Conservation (phyloP, 768 basidiomycete species). For the Hemileccinum rubropunctum region DNA sequence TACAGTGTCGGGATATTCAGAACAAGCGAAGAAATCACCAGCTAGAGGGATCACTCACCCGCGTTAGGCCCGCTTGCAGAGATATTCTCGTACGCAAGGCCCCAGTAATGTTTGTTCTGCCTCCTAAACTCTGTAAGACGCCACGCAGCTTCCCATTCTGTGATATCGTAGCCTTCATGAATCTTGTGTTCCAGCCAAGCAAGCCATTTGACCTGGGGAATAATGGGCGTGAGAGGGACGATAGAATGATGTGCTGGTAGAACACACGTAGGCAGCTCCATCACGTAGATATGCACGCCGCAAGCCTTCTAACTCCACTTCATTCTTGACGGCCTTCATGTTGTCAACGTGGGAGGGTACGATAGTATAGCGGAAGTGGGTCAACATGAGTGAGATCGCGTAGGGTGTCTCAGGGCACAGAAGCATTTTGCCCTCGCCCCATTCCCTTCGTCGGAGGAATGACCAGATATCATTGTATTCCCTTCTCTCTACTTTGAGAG, state of each 20-base stretch:
- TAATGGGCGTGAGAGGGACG: conserved; percentile 10
- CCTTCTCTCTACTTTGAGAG: conserved; percentile 52
- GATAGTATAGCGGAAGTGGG: conserved; percentile 77
- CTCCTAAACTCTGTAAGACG: conserved; percentile 75
- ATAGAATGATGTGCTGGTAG: conserved; percentile 9
- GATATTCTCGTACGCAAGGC: conserved; percentile 87
- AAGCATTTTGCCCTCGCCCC: conserved; percentile 79
- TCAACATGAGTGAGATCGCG: conserved; percentile 82
- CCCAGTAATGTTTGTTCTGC: conserved; percentile 72
- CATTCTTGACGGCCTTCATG: conserved; percentile 88
- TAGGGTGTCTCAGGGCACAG: conserved; percentile 75
- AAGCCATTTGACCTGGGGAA: conserved; percentile 66
- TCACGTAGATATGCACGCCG: conserved; percentile 85
- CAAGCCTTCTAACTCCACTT: conserved; percentile 79
- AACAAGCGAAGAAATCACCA: not conserved
- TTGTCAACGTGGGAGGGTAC: conserved; percentile 67
- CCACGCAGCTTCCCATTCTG: conserved; percentile 90
- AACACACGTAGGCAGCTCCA: conserved; percentile 76
- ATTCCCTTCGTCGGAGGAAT: conserved; percentile 69
- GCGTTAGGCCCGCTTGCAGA: conserved; percentile 89
- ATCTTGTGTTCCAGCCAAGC: conserved; percentile 89
- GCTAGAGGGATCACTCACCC: conserved; percentile 35
- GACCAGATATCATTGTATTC: conserved; percentile 81
- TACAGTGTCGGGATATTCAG: conserved; percentile 13
- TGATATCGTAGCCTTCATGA: conserved; percentile 72